Evolutionary conservation across 2,329 filamentous ascomycete species (phyloP).

Genomic region (Trichoderma koningii): DNA sequence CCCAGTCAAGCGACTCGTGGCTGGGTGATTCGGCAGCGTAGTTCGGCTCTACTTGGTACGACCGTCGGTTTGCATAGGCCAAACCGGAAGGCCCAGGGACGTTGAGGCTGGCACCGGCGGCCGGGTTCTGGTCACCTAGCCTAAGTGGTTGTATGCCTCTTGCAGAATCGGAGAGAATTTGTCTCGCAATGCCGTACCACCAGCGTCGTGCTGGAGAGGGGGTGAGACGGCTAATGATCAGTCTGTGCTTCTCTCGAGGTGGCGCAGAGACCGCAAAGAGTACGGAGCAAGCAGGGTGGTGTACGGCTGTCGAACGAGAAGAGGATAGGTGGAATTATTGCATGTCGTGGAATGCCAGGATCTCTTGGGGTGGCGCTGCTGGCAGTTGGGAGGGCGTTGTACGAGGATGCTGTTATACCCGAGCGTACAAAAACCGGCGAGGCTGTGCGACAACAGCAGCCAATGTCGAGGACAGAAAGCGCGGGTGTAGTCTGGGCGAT

Average conservation of each 20-base stretch:
- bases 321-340: conserved; percentile 29
- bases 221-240: conserved; percentile 11
- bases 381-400: conserved; percentile 23
- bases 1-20: no score
- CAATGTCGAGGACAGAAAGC: not conserved
- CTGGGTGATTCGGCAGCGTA: conserved; percentile 1
- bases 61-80: conserved; percentile 23
- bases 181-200: conserved; percentile 11
- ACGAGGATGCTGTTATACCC: conserved; percentile 24
- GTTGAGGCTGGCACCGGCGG: not conserved
- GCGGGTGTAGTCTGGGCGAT: not conserved
- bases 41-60: conserved; percentile 15
- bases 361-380: conserved; percentile 24
- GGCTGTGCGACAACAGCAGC: conserved; percentile 20
- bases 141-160: conserved; percentile 3
- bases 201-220: not conserved
- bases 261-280: conserved; percentile 7
- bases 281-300: conserved; percentile 13
- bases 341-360: conserved; percentile 31
- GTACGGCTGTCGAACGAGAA: conserved; percentile 10
- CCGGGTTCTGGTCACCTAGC: not conserved
- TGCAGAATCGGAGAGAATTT: conserved; percentile 18
- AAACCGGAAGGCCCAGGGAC: not conserved
- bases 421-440: conserved; percentile 19
- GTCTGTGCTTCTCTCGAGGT: conserved; percentile 2